These are phyloP conservation scores for Lunasporangiospora selenospora DNA, from an alignment of 192 early-diverging fungal species.

Conservation along the genomic window DNA sequence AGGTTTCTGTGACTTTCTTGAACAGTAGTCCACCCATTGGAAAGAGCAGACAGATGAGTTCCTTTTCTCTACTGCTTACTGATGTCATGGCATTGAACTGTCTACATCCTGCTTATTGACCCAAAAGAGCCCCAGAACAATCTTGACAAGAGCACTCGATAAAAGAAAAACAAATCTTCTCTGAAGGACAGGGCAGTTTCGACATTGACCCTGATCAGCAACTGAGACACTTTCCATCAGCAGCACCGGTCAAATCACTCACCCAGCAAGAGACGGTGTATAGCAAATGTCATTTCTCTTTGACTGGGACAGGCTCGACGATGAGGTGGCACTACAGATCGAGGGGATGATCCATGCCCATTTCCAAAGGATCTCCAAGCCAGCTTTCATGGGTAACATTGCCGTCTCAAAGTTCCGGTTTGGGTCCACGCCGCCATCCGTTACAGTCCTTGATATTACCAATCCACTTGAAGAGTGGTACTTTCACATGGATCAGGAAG, in stretches of 20 bases:
- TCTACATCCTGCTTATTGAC: too few relatives aligned
- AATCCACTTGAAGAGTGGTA: slow-evolving; percentile 84
- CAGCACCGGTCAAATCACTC: neutral
- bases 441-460: slow-evolving; percentile 76
- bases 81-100: too few relatives aligned
- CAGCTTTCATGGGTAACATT: slow-evolving; percentile 75
- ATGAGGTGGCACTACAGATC: slow-evolving; percentile 66
- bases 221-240: neutral
- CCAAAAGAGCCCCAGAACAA: neutral
- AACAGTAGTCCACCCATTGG: too few relatives aligned
- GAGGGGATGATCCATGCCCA: slow-evolving; percentile 70
- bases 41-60: too few relatives aligned
- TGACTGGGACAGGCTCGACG: slow-evolving; percentile 73
- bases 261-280: neutral
- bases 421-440: slow-evolving; percentile 68
- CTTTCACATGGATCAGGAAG: slow-evolving; percentile 60
- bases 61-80: too few relatives aligned
- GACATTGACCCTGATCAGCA: too few relatives aligned
- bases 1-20: too few relatives aligned
- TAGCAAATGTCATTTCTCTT: slow-evolving; percentile 71
- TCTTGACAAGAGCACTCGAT: neutral
- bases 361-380: slow-evolving; percentile 66
- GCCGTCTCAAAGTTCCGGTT: slow-evolving; percentile 70
- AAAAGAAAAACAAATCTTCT: neutral
- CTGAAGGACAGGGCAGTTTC: neutral